Conservation (phyloP, 2,329 filamentous ascomycete genomes). For the Aureobasidium melanogenum region DNA sequence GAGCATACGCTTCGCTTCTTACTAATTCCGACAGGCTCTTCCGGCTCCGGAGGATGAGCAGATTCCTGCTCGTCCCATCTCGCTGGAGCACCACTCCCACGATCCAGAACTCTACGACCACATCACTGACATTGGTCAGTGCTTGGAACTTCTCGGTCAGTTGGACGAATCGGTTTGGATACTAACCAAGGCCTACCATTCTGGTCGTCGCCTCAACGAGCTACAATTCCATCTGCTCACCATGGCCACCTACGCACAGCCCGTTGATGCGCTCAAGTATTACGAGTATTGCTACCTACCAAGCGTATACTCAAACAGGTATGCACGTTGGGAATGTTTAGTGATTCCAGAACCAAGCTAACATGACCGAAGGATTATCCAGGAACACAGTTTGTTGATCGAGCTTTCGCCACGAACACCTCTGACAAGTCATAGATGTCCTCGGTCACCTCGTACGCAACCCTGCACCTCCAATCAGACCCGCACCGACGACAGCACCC, state of each 20-base stretch:
- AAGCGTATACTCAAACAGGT: not conserved
- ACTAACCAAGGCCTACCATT: not conserved
- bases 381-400: not conserved
- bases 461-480: not conserved
- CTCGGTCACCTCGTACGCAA: not conserved
- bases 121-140: not conserved
- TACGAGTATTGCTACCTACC: conserved; percentile 6
- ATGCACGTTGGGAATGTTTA: not conserved
- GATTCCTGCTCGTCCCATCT: not conserved
- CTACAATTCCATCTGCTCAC: not conserved
- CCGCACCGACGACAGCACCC: not conserved
- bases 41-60: not conserved
- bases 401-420: no score
- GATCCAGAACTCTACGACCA: conserved; percentile 2
- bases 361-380: not conserved
- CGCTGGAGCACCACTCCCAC: not conserved
- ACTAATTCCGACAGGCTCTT: not conserved
- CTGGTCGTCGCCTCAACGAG: not conserved
- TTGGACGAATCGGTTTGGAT: not conserved
- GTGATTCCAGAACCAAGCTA: not conserved
- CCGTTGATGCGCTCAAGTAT: conserved; percentile 7
- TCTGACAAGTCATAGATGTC: not conserved
- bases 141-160: not conserved
- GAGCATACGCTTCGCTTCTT: not conserved
- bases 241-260: not conserved